Evolutionary conservation across 192 early-diverging fungal genomes (phyloP), one percentile per base, ranked within the genome.

Genomic region (Gamsiella multidivaricata): DNA sequence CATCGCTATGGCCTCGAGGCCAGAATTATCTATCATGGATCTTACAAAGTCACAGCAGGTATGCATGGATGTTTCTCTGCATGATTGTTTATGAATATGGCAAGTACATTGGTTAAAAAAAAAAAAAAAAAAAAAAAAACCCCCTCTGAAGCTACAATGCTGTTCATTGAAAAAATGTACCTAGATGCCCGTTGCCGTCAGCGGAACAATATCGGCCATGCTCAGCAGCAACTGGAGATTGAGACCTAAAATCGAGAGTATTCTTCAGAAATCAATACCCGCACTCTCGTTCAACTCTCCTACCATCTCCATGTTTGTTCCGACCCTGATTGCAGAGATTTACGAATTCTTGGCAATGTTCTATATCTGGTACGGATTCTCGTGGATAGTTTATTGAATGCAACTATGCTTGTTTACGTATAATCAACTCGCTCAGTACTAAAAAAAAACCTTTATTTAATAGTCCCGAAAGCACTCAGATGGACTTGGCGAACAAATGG

Each of bases 321-420:
- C 80, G 8, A 62, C 71, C 11, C 51, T 79, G 29, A 80, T 89
- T 34, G 74, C 84, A 0, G 88, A 89, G 49, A 84, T 89, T 55
- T 89, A 89, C 52, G 86, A 87, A 6, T 89, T 83, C 52, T 51
- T 87, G 37, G 82, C 88, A 0, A 73, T 72, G 45, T 87, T 89
- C 56, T 80, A 86, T 45, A 43, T 58, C 42, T 81, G 79, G 84
- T 88, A 82, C 65, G 73, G 20, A 23, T 47, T 7, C 33, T 46
- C 12, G 9, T n/a, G n/a, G n/a, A n/a, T n/a, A n/a, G n/a, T n/a
- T n/a, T n/a, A n/a, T n/a, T n/a, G n/a, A n/a, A n/a, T n/a, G n/a
- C n/a, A n/a, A n/a, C n/a, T n/a, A n/a, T n/a, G n/a, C n/a, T n/a
- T n/a, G n/a, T n/a, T n/a, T n/a, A n/a, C n/a, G n/a, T n/a, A n/a